Conservation (phyloP, 495 filamentous ascomycete genomes). For the Chlorociboria aeruginascens region DNA sequence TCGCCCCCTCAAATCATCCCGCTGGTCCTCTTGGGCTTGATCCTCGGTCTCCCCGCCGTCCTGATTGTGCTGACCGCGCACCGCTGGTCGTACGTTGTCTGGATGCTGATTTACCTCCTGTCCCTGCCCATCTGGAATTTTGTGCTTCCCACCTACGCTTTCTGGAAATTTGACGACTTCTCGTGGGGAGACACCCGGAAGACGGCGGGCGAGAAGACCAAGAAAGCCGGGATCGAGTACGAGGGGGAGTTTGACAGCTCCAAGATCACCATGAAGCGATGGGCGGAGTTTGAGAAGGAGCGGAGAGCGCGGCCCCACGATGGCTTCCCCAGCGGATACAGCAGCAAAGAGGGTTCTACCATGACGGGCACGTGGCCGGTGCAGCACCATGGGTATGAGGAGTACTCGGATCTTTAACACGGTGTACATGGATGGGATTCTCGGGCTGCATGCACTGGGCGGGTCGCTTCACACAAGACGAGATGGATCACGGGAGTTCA, state of each 20-base stretch:
- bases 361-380: background rate
- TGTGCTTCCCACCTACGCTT: slow-evolving; percentile 85
- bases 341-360: slow-evolving; percentile 10
- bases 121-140: slow-evolving; percentile 98
- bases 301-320: slow-evolving; percentile 12
- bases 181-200: slow-evolving; percentile 98
- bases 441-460: slow-evolving; percentile 3
- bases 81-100: slow-evolving; percentile 81
- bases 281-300: slow-evolving; percentile 88
- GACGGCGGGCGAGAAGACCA: slow-evolving; percentile 80
- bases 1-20: slow-evolving; percentile 87
- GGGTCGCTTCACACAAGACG: background rate
- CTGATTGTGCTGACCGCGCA: slow-evolving; percentile 95
- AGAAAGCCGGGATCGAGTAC: slow-evolving; percentile 64
- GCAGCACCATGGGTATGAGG: slow-evolving; percentile 12
- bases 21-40: slow-evolving; percentile 77
- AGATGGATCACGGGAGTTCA: background rate
- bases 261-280: slow-evolving; percentile 97
- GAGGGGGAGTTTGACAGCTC: slow-evolving; percentile 96
- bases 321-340: slow-evolving; percentile 8
- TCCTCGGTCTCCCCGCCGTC: slow-evolving; percentile 85
- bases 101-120: slow-evolving; percentile 93
- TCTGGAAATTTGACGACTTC: slow-evolving; percentile 99
- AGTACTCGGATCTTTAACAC: slow-evolving; percentile 14
- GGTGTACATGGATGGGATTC: background rate